Base-by-base conservation (phyloP, 441 rosid species). In the Pelargonium australe region DNA sequence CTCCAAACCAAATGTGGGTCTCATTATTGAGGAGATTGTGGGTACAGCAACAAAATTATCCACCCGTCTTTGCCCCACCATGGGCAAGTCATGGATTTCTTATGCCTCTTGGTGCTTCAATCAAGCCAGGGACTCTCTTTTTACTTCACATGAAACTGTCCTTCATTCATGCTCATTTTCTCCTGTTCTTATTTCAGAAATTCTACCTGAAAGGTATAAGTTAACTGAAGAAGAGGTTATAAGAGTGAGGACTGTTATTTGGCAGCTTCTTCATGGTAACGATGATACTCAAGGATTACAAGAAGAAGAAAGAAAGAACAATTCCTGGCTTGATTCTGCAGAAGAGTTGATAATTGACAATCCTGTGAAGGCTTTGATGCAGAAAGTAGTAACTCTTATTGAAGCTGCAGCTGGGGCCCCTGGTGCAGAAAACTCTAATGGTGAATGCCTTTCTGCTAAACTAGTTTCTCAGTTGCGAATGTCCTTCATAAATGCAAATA, bases 51-150 rank as follows among this genome's bases (percentile, higher is more conserved):
- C 89, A 69, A 95, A 92, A 80, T 85, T 86, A 71, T 92, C 99
- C 62, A 90, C 99, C 64, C 86, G 79, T 79, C 92, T 95, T 76
- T 90, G 98, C 80, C 80, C 99, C 68, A 77, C 76, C 67, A 87
- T 95, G 99, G 98, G 90, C 34, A 95, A 92, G 83, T 83, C 99
- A 68, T 95, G 99, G 99, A 90, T 95, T 83, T 89, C 93, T 66
- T 95, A 95, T 83, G 98, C 91, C 61, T 81, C 92, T 68, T 95
- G 99, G 99, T 95, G 99, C 82, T 95, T 89, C 76, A 78, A 58
- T 83, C 97, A 89, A 79, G 99, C 96, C 57, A 85, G 73, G 74
- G 83, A 82, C 72, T 83, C 88, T 72, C 80, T 87, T 68, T 69
- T 68, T 64, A 65, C 73, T 37, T 84, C 85, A 34, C 72, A 62